phyloP scores from a whole-genome alignment of 2,329 filamentous ascomycete genomes.

The Akanthomyces uredinophilus region DNA sequence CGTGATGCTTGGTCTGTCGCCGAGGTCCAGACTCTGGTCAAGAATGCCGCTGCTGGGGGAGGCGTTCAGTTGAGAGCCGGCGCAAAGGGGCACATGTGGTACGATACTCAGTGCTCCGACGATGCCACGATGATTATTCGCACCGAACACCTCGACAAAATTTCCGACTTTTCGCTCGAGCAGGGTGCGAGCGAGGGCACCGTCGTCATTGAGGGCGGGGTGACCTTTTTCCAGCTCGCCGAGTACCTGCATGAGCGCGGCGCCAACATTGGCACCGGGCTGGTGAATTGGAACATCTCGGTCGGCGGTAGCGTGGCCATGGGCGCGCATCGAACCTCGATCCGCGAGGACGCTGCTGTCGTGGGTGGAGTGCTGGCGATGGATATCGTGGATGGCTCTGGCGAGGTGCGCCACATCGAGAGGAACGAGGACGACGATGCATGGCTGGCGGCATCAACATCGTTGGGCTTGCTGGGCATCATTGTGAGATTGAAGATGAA shows the following conservation, averaged over 20 bases:
- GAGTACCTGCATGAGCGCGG: conserved; percentile 42
- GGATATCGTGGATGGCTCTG: conserved; percentile 45
- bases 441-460: conserved; percentile 48
- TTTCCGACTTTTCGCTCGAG: conserved; percentile 39
- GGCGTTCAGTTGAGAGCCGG: conserved; percentile 29
- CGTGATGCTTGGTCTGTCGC: conserved; percentile 40
- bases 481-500: conserved; percentile 44
- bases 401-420: conserved; percentile 37
- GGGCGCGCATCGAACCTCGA: conserved; percentile 45
- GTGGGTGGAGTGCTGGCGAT: conserved; percentile 43
- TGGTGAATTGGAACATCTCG: conserved; percentile 52
- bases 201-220: conserved; percentile 46
- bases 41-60: no score
- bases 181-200: conserved; percentile 29
- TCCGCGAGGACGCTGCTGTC: conserved; percentile 45
- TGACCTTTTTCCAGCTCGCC: conserved; percentile 47
- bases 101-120: conserved; percentile 49
- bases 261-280: conserved; percentile 44
- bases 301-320: conserved; percentile 47
- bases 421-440: conserved; percentile 39
- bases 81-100: conserved; percentile 49
- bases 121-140: conserved; percentile 43
- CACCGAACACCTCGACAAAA: conserved; percentile 39
- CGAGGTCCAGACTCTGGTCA: conserved; percentile 37
- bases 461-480: conserved; percentile 42